Evolutionary conservation across 1,139 yeast species (phyloP), one percentile per base, ranked within the genome.

Genomic region (Blastobotrys aristatus): DNA sequence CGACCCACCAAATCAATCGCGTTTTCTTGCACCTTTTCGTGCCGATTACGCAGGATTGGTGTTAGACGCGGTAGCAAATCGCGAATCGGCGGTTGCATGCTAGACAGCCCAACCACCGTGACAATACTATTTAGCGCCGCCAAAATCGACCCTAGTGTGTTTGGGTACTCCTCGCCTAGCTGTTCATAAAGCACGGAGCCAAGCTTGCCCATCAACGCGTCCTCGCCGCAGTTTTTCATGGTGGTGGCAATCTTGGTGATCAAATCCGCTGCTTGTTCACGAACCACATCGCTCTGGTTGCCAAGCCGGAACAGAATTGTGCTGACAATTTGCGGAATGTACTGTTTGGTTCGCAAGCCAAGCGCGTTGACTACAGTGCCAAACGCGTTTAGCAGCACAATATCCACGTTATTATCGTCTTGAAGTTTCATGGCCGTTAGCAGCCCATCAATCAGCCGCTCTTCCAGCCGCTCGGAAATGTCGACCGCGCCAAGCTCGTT

Each of bases 111-210:
- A 11, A 77, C 74, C 21, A 70, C 76, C 1, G 67, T 60, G 3
- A 80, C 73, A 16, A 82, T 75, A 8, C 74, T 65, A 48, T 76
- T 70, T 54, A 92, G 66, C 0, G 96, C 96, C 20, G 76, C 77
- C 16, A 94, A 71, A 2, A 92, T 76, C 0, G 96, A 84, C 0
- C 96, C 97, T 40, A 94, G 71, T 1, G 90, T 97, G 48, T 89
- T 96, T 0, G 98, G 98, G 55, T 82, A 89, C 6, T 86, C 95
- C 60, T 94, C 99, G 20, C 98, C 98, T 17, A 94, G 73, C 16
- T 95, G 86, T 63, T 94, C 99, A 63, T 85, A 89, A 34, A 94
- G 70, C 17, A 89, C 82, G 24, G 85, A 76, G 4, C 90, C 82
- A 48, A 92, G 70, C 59, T 83, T 84, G 49, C 75, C 74, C 57